Evolutionary conservation across 148 eudicot genomes (phyloP).

Genomic region (Rhododendron ovatum): DNA sequence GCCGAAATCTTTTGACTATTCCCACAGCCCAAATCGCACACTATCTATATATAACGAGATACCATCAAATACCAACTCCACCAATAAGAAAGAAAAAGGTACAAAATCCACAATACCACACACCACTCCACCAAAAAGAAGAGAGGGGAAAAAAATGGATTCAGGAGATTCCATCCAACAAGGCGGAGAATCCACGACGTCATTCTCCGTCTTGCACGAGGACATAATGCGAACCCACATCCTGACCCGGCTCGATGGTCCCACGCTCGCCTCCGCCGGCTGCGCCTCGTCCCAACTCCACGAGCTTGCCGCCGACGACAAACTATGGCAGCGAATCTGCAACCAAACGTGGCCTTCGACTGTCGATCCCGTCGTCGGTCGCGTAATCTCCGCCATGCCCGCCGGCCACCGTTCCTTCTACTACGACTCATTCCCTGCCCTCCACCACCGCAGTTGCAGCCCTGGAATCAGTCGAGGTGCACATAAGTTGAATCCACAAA

Average conservation of each 20-base stretch:
- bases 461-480: neutral
- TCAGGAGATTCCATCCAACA: neutral
- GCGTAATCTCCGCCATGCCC: slow-evolving; percentile 25
- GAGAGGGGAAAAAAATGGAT: neutral
- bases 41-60: no score
- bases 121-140: neutral
- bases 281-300: slow-evolving; percentile 32
- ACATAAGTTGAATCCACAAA: neutral
- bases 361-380: slow-evolving; percentile 18
- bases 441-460: slow-evolving; percentile 5
- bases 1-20: neutral
- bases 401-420: slow-evolving; percentile 45
- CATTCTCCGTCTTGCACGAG: slow-evolving; percentile 33
- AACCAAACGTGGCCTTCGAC: slow-evolving; percentile 51
- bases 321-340: slow-evolving; percentile 42
- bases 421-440: slow-evolving; percentile 34
- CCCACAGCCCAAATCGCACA: neutral
- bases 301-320: slow-evolving; percentile 23
- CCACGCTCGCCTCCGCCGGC: slow-evolving; percentile 32
- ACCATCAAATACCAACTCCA: neutral
- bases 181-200: neutral
- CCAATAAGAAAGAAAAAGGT: neutral
- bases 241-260: slow-evolving; percentile 44
- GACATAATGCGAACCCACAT: slow-evolving; percentile 38
- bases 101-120: neutral